Evolutionary conservation across 2,329 filamentous ascomycete species (phyloP).

Genomic region (Neocucurbitaria cava): DNA sequence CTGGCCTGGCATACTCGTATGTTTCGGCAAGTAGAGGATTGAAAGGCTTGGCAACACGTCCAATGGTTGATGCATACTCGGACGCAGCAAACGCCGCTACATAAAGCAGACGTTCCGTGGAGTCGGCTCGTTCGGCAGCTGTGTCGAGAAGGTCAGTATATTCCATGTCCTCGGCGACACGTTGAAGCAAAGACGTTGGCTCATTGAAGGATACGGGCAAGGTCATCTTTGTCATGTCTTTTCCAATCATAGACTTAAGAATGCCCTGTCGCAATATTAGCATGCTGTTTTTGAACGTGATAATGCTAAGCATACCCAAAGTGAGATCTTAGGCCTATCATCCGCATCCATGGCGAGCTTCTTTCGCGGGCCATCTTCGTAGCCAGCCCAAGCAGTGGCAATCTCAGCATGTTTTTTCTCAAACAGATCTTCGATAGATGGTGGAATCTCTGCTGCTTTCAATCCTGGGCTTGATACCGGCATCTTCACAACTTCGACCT

Average conservation of each 20-base stretch:
- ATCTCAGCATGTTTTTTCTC: constrained; percentile 68
- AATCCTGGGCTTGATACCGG: constrained; percentile 54
- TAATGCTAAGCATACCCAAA: constrained; percentile 76
- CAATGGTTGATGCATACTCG: constrained; percentile 96
- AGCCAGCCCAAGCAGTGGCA: constrained; percentile 80
- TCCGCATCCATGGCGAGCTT: constrained; percentile 89
- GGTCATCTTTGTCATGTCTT: constrained; percentile 99
- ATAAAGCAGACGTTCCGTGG: constrained; percentile 90
- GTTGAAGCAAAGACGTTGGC: constrained; percentile 91
- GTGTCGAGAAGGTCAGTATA: constrained; percentile 91
- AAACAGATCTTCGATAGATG: constrained; percentile 55
- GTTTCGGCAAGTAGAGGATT: constrained; percentile 96
- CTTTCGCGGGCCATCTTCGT: constrained; percentile 84
- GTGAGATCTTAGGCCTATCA: constrained; percentile 88
- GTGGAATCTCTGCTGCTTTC: constrained; percentile 39
- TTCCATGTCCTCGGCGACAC: constrained; percentile 97
- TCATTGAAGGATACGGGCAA: constrained; percentile 98
- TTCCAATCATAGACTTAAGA: constrained; percentile 98
- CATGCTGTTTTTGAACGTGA: not conserved
- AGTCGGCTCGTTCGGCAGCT: constrained; percentile 83
- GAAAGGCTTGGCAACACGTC: constrained; percentile 96
- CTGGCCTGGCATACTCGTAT: constrained; percentile 92
- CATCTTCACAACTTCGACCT: constrained; percentile 80
- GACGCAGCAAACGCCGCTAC: constrained; percentile 95
- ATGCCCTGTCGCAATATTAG: constrained; percentile 70